Evolutionary conservation across 2,329 filamentous ascomycete species (phyloP).

Genomic region (Fusarium sp.): DNA sequence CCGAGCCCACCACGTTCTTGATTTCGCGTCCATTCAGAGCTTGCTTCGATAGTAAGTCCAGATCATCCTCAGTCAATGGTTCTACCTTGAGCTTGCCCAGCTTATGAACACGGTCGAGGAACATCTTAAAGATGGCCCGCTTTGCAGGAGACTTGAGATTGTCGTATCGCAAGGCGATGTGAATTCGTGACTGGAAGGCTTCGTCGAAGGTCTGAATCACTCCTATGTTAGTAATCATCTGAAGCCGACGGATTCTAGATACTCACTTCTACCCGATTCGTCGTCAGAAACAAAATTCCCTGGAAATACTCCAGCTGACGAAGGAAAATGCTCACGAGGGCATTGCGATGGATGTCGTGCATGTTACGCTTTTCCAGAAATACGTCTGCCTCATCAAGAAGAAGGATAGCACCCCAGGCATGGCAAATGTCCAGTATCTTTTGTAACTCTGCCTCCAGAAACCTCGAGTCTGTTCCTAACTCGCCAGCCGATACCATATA

Average conservation of each 20-base stretch:
- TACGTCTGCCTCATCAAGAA: conserved; percentile 87
- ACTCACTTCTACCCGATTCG: conserved; percentile 78
- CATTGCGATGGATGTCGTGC: conserved; percentile 86
- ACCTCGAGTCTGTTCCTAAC: conserved; percentile 79
- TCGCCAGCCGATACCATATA: conserved; percentile 88
- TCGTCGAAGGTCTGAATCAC: conserved; percentile 79
- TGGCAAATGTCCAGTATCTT: conserved; percentile 89
- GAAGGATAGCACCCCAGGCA: conserved; percentile 84
- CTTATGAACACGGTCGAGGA: conserved; percentile 76
- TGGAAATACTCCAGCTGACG: conserved; percentile 91
- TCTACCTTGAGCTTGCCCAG: conserved; percentile 71
- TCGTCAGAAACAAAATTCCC: conserved; percentile 89
- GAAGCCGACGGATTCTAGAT: background rate
- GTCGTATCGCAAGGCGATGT: conserved; percentile 85
- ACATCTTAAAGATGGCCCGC: conserved; percentile 84
- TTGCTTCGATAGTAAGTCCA: conserved; percentile 72
- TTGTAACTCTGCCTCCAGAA: conserved; percentile 80
- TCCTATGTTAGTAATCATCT: conserved; percentile 1
- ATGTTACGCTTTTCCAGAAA: conserved; percentile 86
- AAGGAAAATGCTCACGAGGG: conserved; percentile 87
- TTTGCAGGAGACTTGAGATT: conserved; percentile 77
- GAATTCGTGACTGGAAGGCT: conserved; percentile 88
- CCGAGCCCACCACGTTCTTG: conserved; percentile 87
- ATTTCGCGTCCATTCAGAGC: conserved; percentile 76
- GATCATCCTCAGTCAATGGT: conserved; percentile 74